Base-by-base conservation (phyloP, 2,329 filamentous ascomycete species). In the Lachnum nothofagi region DNA sequence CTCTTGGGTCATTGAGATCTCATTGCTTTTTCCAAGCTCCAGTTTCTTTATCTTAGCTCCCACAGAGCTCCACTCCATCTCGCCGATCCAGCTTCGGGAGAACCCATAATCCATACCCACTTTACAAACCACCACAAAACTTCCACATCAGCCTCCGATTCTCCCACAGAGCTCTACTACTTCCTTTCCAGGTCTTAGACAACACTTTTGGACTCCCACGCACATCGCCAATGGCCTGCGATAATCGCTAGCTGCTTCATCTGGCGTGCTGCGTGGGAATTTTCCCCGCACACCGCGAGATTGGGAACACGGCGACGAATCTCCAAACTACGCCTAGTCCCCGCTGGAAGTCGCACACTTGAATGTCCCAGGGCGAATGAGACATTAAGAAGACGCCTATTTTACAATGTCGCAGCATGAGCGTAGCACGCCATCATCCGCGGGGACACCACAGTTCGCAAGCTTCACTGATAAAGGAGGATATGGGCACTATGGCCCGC, bases 211-310 rank as follows among this genome's bases (percentile, higher is more conserved):
- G 38, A 34, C n/a, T 44, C 52, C 48, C 50, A 48, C 27, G 46
- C 52, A 52, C 46, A 63, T 54, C 60, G 75, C 72, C 74, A 76
- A 81, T 81, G 78, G 73, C 72, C 74, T 70, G 72, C 67, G 69
- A 73, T 70, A 73, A 73, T 68, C 71, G 73, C 66, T 80, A 79
- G 72, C 59, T 66, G 60, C 60, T 63, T 68, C 69, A 68, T 70
- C 67, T 74, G 75, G 74, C 73, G 75, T 76, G 73, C 76, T 72
- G 75, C 72, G 74, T 74, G 76, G 75, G 74, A 76, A 68, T 67
- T 62, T 73, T 75, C 73, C 76, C 76, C 76, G 76, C 76, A 77
- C 73, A 73, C 73, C 72, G 73, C 68, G 61, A 63, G 56, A 64
- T 60, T 63, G 58, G 49, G 50, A 59, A 57, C 20, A 49, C 44